Conservation (phyloP, 2,329 filamentous ascomycete species). For the Aspergillus quadricinctus region DNA sequence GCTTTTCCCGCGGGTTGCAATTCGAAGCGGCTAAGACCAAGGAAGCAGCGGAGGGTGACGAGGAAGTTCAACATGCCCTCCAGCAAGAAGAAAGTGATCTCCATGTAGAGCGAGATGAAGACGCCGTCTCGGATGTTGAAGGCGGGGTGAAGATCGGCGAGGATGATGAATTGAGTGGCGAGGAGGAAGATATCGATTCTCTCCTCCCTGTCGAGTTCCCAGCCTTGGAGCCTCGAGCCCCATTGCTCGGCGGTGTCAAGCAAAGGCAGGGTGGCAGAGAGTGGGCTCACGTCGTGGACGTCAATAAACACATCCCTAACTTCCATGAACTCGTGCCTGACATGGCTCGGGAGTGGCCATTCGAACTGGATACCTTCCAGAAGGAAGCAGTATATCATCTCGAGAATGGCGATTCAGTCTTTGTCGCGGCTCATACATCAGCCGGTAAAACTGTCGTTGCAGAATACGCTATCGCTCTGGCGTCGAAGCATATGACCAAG, state of each 20-base stretch:
- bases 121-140: constrained; percentile 27
- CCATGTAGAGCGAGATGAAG: constrained; percentile 52
- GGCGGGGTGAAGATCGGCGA: constrained; percentile 22
- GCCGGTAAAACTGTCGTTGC: constrained; percentile 97
- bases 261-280: constrained; percentile 73
- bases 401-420: constrained; percentile 93
- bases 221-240: constrained; percentile 77
- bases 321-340: constrained; percentile 90
- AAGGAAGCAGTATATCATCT: constrained; percentile 98
- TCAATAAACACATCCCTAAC: constrained; percentile 89
- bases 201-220: constrained; percentile 90
- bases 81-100: constrained; percentile 42
- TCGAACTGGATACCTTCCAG: constrained; percentile 96
- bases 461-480: constrained; percentile 94
- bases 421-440: constrained; percentile 95
- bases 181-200: constrained; percentile 68
- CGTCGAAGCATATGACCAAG: constrained; percentile 98
- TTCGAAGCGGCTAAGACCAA: constrained; percentile 59
- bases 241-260: constrained; percentile 62
- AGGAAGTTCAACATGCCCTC: constrained; percentile 65
- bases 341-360: constrained; percentile 94
- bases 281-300: constrained; percentile 98
- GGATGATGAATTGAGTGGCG: constrained; percentile 27
- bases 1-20: constrained; percentile 72
- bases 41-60: constrained; percentile 57